Percentiles rank a stretch among this genome's conserved stretches.
phyloP scores from a whole-genome alignment of 1,139 yeast species.

The Taiozyma sp. region DNA sequence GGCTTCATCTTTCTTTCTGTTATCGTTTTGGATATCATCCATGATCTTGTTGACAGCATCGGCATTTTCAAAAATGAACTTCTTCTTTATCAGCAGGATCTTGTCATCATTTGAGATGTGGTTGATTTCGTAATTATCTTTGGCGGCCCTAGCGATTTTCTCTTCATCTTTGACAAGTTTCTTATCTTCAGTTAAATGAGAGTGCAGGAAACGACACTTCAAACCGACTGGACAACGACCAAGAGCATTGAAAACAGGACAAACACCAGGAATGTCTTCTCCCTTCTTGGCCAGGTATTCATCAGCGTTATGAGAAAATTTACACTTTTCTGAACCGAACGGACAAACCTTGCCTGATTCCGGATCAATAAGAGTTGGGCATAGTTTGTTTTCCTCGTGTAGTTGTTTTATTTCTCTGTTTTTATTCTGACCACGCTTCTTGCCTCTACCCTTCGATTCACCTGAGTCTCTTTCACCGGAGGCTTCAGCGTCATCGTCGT shows the following conservation, averaged over 20 bases:
- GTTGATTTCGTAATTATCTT: slow-evolving; percentile 58
- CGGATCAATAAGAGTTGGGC: slow-evolving; percentile 58
- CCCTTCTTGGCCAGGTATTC: slow-evolving; percentile 63
- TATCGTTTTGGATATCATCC: slow-evolving; percentile 43
- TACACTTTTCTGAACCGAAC: slow-evolving; percentile 69
- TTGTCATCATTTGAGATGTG: slow-evolving; percentile 51
- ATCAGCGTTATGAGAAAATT: slow-evolving; percentile 69
- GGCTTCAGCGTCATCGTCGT: slow-evolving; percentile 31
- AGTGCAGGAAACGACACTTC: slow-evolving; percentile 84
- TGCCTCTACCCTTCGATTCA: slow-evolving; percentile 46
- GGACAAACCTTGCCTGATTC: slow-evolving; percentile 45
- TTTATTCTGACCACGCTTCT: slow-evolving; percentile 84
- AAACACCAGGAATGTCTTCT: slow-evolving; percentile 63
- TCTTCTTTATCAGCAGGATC: slow-evolving; percentile 56
- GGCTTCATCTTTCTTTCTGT: slow-evolving; percentile 33
- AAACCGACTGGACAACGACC: slow-evolving; percentile 93
- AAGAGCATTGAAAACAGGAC: slow-evolving; percentile 79
- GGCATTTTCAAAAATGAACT: slow-evolving; percentile 52
- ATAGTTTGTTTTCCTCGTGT: slow-evolving; percentile 62
- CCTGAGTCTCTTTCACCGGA: slow-evolving; percentile 36
- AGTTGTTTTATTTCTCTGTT: slow-evolving; percentile 73
- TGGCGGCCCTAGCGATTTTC: slow-evolving; percentile 33
- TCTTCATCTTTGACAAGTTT: slow-evolving; percentile 41
- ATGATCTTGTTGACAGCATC: slow-evolving; percentile 50
- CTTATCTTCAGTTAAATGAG: slow-evolving; percentile 58